These are phyloP conservation scores for Choanephora cucurbitarum DNA, from an alignment of 371 early-diverging fungal species.

Conservation along the genomic window DNA sequence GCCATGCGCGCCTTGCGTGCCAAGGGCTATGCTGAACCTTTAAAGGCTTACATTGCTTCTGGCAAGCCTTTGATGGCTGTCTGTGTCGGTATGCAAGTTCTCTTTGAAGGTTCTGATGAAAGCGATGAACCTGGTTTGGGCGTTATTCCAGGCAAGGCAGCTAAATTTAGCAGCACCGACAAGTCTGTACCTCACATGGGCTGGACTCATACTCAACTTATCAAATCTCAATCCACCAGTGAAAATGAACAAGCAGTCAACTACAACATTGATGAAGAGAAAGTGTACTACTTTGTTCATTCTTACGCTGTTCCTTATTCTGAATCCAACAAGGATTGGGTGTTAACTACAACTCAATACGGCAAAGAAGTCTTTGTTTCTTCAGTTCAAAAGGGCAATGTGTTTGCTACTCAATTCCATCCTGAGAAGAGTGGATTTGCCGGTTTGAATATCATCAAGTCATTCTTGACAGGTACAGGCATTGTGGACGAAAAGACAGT, in stretches of 20 bases:
- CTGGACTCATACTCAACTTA: constrained; percentile 81
- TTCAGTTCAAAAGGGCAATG: constrained; percentile 79
- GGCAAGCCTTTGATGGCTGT: constrained; percentile 95
- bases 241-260: constrained; percentile 29
- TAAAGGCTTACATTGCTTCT: constrained; percentile 79
- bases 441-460: constrained; percentile 78
- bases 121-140: constrained; percentile 82
- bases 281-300: constrained; percentile 95
- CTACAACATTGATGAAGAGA: constrained; percentile 49
- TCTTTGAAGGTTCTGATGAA: constrained; percentile 93
- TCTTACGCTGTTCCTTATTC: constrained; percentile 83
- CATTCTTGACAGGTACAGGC: constrained; percentile 73
- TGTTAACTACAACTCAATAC: constrained; percentile 81
- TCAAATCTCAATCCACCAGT: constrained; percentile 32
- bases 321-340: constrained; percentile 61
- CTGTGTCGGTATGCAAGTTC: constrained; percentile 97
- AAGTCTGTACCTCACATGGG: constrained; percentile 98
- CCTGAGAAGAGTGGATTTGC: constrained; percentile 96
- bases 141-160: constrained; percentile 74
- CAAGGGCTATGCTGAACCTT: constrained; percentile 79
- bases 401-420: constrained; percentile 97
- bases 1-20: constrained; percentile 81
- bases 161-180: constrained; percentile 62
- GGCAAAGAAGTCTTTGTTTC: constrained; percentile 86
- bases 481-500: constrained; percentile 33